Evolutionary conservation across 1,284 basidiomycete genomes (phyloP).

Genomic region (Vanrija humicola): DNA sequence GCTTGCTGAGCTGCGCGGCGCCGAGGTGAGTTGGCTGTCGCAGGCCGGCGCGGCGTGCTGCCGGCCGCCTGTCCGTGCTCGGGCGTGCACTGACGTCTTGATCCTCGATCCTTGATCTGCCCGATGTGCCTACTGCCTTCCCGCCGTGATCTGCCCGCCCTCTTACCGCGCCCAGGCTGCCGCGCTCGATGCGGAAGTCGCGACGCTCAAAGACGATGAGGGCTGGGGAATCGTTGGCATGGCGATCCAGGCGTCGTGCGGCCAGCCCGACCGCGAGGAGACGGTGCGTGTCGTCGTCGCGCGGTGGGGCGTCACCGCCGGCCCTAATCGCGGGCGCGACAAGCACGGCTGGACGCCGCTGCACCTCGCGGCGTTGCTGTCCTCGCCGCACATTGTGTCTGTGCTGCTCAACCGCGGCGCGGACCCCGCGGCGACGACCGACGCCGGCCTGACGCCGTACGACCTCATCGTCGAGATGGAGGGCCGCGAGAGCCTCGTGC

Average conservation of each 20-base stretch:
- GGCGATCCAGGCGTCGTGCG: conserved; percentile 72
- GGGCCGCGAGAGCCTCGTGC: conserved; percentile 71
- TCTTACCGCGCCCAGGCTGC: conserved; percentile 21
- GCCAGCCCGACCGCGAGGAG: conserved; percentile 74
- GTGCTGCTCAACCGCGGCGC: conserved; percentile 89
- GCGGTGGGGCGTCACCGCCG: conserved; percentile 59
- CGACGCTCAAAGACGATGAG: conserved; percentile 66
- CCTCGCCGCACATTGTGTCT: conserved; percentile 85
- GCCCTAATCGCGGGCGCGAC: conserved; percentile 29
- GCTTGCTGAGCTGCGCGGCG: conserved; percentile 31
- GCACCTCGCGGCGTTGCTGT: conserved; percentile 85
- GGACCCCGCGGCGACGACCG: conserved; percentile 69
- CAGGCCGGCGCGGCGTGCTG: not conserved
- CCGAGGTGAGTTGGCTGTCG: conserved; percentile 24
- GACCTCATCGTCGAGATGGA: conserved; percentile 78
- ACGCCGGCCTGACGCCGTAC: conserved; percentile 70
- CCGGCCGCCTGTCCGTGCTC: not conserved
- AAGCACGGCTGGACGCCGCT: conserved; percentile 89
- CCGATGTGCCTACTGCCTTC: not conserved
- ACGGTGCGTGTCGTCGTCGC: conserved; percentile 73
- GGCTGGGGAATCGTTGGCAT: conserved; percentile 72
- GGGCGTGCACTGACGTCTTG: not conserved
- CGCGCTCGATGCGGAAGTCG: conserved; percentile 33
- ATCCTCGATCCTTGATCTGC: not conserved
- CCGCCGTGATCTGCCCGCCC: not conserved